Evolutionary conservation across 768 basidiomycete genomes (phyloP).

Genomic region (Kwoniella pini): DNA sequence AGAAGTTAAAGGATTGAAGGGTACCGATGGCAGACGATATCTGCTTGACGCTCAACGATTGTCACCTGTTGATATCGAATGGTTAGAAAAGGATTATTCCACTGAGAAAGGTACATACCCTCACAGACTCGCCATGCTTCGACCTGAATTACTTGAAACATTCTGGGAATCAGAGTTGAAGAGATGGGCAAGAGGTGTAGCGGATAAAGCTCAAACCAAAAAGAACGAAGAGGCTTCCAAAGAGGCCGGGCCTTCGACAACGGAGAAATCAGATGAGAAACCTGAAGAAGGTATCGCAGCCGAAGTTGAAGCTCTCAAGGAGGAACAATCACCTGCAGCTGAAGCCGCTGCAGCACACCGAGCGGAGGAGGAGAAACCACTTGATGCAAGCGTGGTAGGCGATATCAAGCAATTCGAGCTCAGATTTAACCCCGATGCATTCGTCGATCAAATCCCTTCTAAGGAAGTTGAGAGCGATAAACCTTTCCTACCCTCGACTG

Average conservation of each 20-base stretch:
- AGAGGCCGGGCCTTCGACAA: conserved; percentile 23
- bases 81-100: conserved; percentile 55
- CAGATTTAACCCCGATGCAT: conserved; percentile 58
- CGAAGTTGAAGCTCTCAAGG: conserved; percentile 23
- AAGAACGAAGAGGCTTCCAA: conserved; percentile 33
- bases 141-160: conserved; percentile 57
- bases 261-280: conserved; percentile 34
- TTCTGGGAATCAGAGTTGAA: conserved; percentile 57
- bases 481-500: conserved; percentile 33
- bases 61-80: conserved; percentile 57
- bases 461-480: conserved; percentile 29
- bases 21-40: conserved; percentile 57
- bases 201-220: conserved; percentile 36
- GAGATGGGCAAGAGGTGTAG: conserved; percentile 53
- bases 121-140: conserved; percentile 57
- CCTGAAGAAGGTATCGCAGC: conserved; percentile 10
- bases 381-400: conserved; percentile 45
- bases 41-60: conserved; percentile 57
- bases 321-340: conserved; percentile 25
- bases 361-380: conserved; percentile 44
- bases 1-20: conserved; percentile 58
- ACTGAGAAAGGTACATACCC: conserved; percentile 50
- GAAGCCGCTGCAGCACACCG: conserved; percentile 36
- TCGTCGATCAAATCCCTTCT: conserved; percentile 52
- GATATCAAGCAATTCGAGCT: conserved; percentile 54